Conservation (phyloP, 306 rosid species). For the Quercus glauca region DNA sequence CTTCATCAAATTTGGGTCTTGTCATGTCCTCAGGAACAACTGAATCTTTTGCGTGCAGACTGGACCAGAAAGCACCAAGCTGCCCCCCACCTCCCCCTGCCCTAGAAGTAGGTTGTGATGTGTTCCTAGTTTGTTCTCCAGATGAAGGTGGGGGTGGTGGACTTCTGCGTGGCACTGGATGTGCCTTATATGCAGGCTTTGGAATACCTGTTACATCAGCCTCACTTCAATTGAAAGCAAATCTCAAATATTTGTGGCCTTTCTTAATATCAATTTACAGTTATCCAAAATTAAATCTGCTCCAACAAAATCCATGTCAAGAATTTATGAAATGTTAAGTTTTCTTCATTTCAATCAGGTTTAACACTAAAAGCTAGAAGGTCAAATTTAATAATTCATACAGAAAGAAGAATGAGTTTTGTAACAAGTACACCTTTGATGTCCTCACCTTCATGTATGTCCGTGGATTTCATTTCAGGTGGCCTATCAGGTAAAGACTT, state of each 20-base stretch:
- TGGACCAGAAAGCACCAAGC: slow-evolving; percentile 94
- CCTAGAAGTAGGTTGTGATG: slow-evolving; percentile 54
- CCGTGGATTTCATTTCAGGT: slow-evolving; percentile 54
- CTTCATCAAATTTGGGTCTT: slow-evolving; percentile 64
- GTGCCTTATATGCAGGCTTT: slow-evolving; percentile 44
- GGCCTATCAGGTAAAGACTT: slow-evolving; percentile 87
- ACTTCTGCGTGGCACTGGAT: slow-evolving; percentile 67
- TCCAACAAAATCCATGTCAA: not conserved
- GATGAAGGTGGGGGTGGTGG: slow-evolving; percentile 79
- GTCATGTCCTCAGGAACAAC: slow-evolving; percentile 41
- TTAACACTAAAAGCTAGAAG: not conserved
- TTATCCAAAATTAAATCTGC: no score
- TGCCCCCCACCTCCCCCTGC: slow-evolving; percentile 59
- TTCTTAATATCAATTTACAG: not conserved
- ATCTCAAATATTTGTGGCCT: not conserved
- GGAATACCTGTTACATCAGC: slow-evolving; percentile 45
- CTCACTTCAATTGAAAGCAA: slow-evolving; percentile 11
- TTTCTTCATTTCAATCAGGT: not conserved
- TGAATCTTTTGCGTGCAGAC: slow-evolving; percentile 66
- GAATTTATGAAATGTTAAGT: not conserved
- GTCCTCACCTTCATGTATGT: slow-evolving; percentile 58
- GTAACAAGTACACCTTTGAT: not conserved
- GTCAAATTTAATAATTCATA: not conserved
- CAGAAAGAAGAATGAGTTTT: not conserved
- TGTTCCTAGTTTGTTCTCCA: slow-evolving; percentile 51